A percentile compares a stretch with the other conserved stretches of the same genome.
Evolutionary conservation across 139 green algal genomes (phyloP).

Genomic region (Chlorella sp.): DNA sequence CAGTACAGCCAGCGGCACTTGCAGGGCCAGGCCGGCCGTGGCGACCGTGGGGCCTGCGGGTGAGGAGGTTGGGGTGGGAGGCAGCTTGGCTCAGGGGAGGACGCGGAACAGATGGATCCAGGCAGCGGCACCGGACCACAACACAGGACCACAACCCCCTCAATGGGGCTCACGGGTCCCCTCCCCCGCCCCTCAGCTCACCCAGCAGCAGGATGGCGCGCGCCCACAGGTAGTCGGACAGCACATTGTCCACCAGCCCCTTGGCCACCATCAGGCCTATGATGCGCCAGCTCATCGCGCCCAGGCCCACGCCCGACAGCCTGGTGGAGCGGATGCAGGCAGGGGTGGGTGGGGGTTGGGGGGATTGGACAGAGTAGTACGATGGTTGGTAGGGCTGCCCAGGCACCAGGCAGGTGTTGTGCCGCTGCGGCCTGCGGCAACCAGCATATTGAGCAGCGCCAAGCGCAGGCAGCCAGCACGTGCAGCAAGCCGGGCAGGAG

Average conservation of each 20-base stretch:
- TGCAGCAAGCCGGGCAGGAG: background rate
- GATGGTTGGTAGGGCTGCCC: background rate
- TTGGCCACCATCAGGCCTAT: conserved; percentile 45
- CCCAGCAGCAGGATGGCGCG: conserved; percentile 90
- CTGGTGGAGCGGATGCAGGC: background rate
- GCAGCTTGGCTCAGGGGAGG: background rate
- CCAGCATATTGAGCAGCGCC: background rate
- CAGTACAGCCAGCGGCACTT: conserved; percentile 71
- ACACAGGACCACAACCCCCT: too few relatives aligned
- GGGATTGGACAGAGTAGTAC: too few relatives aligned
- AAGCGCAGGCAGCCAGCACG: background rate
- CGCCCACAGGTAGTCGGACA: conserved; percentile 97
- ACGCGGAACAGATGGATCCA: background rate
- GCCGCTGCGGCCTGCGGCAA: background rate
- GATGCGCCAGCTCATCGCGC: conserved; percentile 38
- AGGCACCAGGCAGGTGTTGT: background rate
- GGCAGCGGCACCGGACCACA: background rate
- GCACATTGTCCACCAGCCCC: conserved; percentile 93
- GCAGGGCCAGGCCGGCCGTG: conserved; percentile 85
- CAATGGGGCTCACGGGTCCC: background rate
- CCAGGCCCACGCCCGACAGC: conserved; percentile 30
- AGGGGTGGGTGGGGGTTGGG: too few relatives aligned
- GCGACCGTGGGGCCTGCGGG: conserved; percentile 82
- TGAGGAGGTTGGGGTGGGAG: background rate
- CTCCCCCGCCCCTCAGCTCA: background rate